Evolutionary conservation across 1,139 yeast genomes (phyloP), one percentile per base, ranked within the genome.

Genomic region (Schwanniomyces etchellsii): DNA sequence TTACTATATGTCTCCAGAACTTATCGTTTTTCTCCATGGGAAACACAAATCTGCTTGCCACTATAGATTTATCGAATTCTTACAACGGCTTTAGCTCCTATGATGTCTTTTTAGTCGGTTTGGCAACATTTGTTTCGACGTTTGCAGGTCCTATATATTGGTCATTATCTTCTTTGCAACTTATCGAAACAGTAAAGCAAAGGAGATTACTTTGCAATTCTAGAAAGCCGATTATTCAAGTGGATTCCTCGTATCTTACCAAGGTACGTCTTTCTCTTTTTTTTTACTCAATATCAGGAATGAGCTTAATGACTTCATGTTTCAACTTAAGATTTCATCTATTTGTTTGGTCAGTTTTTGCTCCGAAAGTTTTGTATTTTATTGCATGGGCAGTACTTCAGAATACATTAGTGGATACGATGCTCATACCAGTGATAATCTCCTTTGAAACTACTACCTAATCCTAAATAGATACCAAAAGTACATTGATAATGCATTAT

Each of bases 331-430:
- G 95, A 43, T 84, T 80, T 48, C 98, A 91, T 51, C 64, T 91
- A 35, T 91, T 91, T 51, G 82, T 93, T 11, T 93, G 98, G 97
- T 86, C 97, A 2, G 98, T 93, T 4, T 91, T 91, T 58, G 84
- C 95, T 30, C 99, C 98, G 0, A 91, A 88, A 47, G 56, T 91
- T 12, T 69, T 94, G 21, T 91, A 81, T 51, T 81, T 81, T 40
- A 75, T 78, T 1, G 79, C 80, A 3, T 93, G 98, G 98, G 60
- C 72, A 22, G 36, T 75, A 1, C 59, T 77, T 34, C 60, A 78
- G 48, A 74, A 72, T 37, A 42, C 63, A 5, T 36, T 69, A 6
- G 49, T 71, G 18, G 81, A 74, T 37, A 44, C 57, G 23, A 21
- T 53, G 5, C 20, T 52, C 5, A 46, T 52, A 5, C 17, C 32